Percentiles rank a stretch among this genome's conserved stretches.
phyloP scores from a whole-genome alignment of 1,284 basidiomycete genomes.

The Limonomyces culmigenus region DNA sequence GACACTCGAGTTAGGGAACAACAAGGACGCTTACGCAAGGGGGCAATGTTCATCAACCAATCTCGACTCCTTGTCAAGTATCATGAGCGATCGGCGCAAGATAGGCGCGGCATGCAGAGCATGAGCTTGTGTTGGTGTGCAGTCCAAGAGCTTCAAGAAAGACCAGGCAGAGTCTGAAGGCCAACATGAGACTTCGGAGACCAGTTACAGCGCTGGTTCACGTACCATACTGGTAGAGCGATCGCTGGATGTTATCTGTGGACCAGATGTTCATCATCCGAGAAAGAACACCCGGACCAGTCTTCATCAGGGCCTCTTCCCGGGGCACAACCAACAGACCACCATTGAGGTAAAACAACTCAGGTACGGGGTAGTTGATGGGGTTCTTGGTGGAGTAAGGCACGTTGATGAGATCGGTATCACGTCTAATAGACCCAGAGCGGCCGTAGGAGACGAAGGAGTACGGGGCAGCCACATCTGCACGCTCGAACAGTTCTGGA shows the following conservation, averaged over 20 bases:
- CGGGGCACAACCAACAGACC: slow-evolving; percentile 58
- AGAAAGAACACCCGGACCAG: slow-evolving; percentile 44
- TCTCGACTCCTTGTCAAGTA: no score
- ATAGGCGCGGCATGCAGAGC: slow-evolving; percentile 38
- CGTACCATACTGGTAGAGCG: slow-evolving; percentile 50
- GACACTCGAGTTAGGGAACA: no score
- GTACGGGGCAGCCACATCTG: slow-evolving; percentile 88
- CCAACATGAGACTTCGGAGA: no score
- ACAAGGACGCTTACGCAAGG: no score
- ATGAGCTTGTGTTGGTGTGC: slow-evolving; percentile 48
- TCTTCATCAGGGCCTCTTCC: slow-evolving; percentile 34
- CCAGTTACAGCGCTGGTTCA: slow-evolving; percentile 1
- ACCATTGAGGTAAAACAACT: slow-evolving; percentile 66
- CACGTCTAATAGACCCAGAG: slow-evolving; percentile 68
- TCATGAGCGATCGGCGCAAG: slow-evolving; percentile 38
- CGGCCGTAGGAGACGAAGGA: slow-evolving; percentile 77
- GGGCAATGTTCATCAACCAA: no score
- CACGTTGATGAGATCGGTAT: slow-evolving; percentile 71
- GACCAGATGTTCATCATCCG: slow-evolving; percentile 89
- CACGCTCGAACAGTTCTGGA: slow-evolving; percentile 94
- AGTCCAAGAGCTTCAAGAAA: slow-evolving; percentile 57
- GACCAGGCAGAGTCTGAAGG: slow-evolving; percentile 28
- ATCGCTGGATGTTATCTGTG: slow-evolving; percentile 61
- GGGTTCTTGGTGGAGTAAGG: slow-evolving; percentile 81
- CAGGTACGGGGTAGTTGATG: slow-evolving; percentile 68